These are phyloP conservation scores for Huiozyma naganishii DNA, from an alignment of 805 yeast genomes.

Conservation along the genomic window DNA sequence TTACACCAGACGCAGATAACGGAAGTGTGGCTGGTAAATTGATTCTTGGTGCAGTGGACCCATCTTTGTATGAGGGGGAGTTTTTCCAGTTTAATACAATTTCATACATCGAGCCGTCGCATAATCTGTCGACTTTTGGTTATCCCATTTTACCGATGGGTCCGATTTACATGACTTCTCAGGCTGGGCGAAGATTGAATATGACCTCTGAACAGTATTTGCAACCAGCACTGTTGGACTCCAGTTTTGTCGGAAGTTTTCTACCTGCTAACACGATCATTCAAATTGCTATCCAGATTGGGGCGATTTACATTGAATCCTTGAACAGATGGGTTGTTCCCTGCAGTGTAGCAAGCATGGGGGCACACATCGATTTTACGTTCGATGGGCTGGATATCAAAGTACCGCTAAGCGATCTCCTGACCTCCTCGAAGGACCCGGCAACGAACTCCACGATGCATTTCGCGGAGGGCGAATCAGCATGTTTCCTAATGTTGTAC, in stretches of 20 bases:
- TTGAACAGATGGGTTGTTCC: constrained; percentile 49
- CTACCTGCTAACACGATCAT: constrained; percentile 49
- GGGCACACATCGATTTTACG: constrained; percentile 42
- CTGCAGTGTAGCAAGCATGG: constrained; percentile 39
- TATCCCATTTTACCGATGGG: constrained; percentile 40
- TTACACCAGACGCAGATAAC: constrained; percentile 5
- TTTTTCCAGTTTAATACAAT: constrained; percentile 40
- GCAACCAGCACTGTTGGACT: constrained; percentile 48
- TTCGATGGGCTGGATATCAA: constrained; percentile 42
- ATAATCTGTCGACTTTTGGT: constrained; percentile 20
- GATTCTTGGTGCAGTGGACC: constrained; percentile 51
- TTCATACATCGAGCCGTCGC: constrained; percentile 27
- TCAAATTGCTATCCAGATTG: constrained; percentile 56
- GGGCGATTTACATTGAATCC: constrained; percentile 46
- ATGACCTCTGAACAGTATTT: constrained; percentile 29
- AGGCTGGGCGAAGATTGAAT: constrained; percentile 29
- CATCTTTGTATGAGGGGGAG: constrained; percentile 34
- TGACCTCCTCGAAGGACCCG: constrained; percentile 30
- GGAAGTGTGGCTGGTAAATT: constrained; percentile 25
- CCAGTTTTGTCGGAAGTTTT: constrained; percentile 38
- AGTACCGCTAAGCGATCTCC: constrained; percentile 39
- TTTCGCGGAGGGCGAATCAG: constrained; percentile 43
- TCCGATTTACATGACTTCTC: constrained; percentile 34
- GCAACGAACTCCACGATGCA: constrained; percentile 29
- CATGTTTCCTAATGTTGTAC: constrained; percentile 44